Evolutionary conservation across 2,329 filamentous ascomycete genomes (phyloP).

Genomic region (Hypoxylon sp.): DNA sequence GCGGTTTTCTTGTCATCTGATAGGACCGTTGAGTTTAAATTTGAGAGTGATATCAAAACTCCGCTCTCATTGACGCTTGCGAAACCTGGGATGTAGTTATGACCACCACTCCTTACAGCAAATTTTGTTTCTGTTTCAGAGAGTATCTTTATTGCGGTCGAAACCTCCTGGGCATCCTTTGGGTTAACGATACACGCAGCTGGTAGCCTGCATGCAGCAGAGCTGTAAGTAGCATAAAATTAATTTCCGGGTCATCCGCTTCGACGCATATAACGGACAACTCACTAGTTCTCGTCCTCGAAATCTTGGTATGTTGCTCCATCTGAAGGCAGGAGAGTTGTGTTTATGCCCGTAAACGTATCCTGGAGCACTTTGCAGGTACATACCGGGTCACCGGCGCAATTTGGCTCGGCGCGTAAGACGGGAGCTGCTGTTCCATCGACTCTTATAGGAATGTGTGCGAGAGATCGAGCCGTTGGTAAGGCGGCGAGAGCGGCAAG

Average conservation of each 20-base stretch:
- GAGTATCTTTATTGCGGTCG: conserved; percentile 47
- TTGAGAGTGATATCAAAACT: conserved; percentile 58
- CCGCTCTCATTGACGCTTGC: conserved; percentile 51
- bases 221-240: conserved; percentile 30
- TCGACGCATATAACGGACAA: background rate
- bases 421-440: conserved; percentile 9
- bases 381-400: conserved; percentile 25
- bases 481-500: conserved; percentile 29
- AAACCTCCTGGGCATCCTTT: conserved; percentile 44
- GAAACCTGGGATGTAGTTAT: conserved; percentile 51
- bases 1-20: conserved; percentile 52
- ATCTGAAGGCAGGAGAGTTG: conserved; percentile 37
- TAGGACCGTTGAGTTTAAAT: conserved; percentile 53
- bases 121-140: conserved; percentile 44
- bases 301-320: conserved; percentile 36
- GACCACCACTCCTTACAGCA: conserved; percentile 52
- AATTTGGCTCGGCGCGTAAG: conserved; percentile 20
- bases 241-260: conserved; percentile 7
- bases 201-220: conserved; percentile 42
- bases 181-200: conserved; percentile 52
- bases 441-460: conserved; percentile 10
- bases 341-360: conserved; percentile 30
- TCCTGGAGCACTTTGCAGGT: conserved; percentile 37
- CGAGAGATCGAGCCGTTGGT: conserved; percentile 26
- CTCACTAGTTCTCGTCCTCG: conserved; percentile 46